These are phyloP conservation scores for Syzygium jambos DNA, from an alignment of 345 rosid genomes.

Conservation along the genomic window DNA sequence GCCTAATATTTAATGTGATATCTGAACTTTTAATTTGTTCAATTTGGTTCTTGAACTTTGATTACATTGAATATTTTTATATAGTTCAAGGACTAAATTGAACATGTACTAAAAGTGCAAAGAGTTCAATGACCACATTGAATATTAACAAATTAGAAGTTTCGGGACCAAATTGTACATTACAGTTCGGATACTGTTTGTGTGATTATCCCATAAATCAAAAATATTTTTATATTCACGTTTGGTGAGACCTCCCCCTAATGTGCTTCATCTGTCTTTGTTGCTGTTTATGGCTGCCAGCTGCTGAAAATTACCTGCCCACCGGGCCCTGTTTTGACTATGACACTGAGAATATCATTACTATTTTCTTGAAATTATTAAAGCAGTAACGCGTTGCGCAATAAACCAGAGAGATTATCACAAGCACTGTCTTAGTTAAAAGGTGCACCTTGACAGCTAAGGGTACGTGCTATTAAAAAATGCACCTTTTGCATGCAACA, in stretches of 20 bases:
- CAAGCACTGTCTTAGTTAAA: not conserved
- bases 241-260: not conserved
- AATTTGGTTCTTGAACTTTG: no score
- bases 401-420: not conserved
- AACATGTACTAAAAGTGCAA: no score
- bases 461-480: not conserved
- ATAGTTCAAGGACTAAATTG: no score
- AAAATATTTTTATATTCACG: no score
- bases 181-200: no score
- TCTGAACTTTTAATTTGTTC: no score
- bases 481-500: not conserved
- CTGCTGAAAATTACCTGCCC: not conserved
- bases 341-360: not conserved
- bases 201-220: no score
- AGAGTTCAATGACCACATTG: no score
- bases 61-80: no score
- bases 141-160: no score
- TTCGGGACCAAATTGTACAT: no score
- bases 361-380: not conserved
- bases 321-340: not conserved
- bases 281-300: not conserved
- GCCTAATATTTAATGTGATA: no score
- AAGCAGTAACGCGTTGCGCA: not conserved
- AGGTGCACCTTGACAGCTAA: not conserved
- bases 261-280: not conserved